These are phyloP conservation scores for Plantago ovata DNA, from an alignment of 257 asterid genomes.

Conservation along the genomic window DNA sequence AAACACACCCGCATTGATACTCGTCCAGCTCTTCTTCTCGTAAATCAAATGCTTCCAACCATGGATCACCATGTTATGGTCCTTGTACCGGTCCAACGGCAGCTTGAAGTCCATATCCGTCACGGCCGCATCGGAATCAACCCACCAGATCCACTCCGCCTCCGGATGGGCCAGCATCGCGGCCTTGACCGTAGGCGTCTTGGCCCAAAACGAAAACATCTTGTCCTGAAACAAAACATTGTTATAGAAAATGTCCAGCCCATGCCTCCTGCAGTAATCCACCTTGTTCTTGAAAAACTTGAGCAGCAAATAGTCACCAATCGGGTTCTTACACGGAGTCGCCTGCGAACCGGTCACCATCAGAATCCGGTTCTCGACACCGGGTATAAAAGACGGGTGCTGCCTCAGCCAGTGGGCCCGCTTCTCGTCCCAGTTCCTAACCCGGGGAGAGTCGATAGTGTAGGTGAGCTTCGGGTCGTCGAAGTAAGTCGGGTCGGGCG, in stretches of 20 bases:
- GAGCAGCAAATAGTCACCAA: slow-evolving; percentile 76
- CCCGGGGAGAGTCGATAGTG: slow-evolving; percentile 55
- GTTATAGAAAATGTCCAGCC: slow-evolving; percentile 85
- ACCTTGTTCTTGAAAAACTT: slow-evolving; percentile 89
- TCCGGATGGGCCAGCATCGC: slow-evolving; percentile 97
- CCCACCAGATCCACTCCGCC: slow-evolving; percentile 99
- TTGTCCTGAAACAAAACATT: slow-evolving; percentile 62
- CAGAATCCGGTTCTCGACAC: slow-evolving; percentile 45
- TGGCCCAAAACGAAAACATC: slow-evolving; percentile 97
- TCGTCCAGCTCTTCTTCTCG: slow-evolving; percentile 77
- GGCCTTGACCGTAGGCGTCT: slow-evolving; percentile 70
- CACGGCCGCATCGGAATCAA: slow-evolving; percentile 92
- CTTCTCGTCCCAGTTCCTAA: slow-evolving; percentile 73
- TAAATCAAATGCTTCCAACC: slow-evolving; percentile 67
- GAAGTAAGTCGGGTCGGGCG: slow-evolving; percentile 60
- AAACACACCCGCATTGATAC: slow-evolving; percentile 95
- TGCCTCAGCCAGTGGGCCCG: slow-evolving; percentile 60
- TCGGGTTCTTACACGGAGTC: slow-evolving; percentile 74
- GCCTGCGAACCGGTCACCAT: slow-evolving; percentile 90
- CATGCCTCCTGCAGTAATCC: slow-evolving; percentile 87
- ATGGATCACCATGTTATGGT: slow-evolving; percentile 69
- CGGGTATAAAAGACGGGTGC: slow-evolving; percentile 65
- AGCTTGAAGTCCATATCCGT: slow-evolving; percentile 92
- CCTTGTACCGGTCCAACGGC: slow-evolving; percentile 63
- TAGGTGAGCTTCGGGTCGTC: slow-evolving; percentile 69